phyloP scores from a whole-genome alignment of 2,329 filamentous ascomycete species.

The Arachnopeziza araneosa region DNA sequence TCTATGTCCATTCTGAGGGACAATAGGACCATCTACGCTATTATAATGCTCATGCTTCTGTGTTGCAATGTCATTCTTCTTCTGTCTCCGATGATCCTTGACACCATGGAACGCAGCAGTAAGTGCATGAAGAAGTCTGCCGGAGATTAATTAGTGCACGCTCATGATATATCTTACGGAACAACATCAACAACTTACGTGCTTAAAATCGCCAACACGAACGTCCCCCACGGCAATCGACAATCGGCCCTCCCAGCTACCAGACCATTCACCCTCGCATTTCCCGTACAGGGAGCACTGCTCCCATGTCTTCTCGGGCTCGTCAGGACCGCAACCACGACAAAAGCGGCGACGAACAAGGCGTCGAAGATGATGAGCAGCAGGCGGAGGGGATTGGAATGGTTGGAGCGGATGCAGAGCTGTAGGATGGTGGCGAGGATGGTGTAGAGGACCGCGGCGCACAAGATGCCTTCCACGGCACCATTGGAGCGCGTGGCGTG shows the following conservation, averaged over 20 bases:
- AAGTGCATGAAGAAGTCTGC: constrained; percentile 37
- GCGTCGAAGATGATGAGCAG: constrained; percentile 37
- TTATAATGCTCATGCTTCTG: neutral
- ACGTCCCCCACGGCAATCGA: constrained; percentile 38
- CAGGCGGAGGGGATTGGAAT: constrained; percentile 32
- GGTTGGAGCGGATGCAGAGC: constrained; percentile 31
- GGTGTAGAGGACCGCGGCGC: constrained; percentile 39
- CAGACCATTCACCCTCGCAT: constrained; percentile 17
- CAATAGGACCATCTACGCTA: neutral
- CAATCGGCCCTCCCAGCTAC: constrained; percentile 27
- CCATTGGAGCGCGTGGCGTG: constrained; percentile 32
- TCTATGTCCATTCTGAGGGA: neutral
- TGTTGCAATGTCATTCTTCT: neutral
- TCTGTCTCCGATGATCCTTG: constrained; percentile 10
- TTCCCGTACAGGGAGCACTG: constrained; percentile 30
- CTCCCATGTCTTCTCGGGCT: constrained; percentile 31
- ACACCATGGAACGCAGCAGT: constrained; percentile 38
- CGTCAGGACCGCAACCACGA: constrained; percentile 38
- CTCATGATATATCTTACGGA: neutral
- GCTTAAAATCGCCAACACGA: constrained; percentile 39
- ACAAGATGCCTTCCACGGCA: constrained; percentile 40
- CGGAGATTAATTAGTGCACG: neutral
- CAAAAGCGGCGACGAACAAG: constrained; percentile 38
- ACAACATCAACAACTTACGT: constrained; percentile 33
- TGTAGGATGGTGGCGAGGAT: constrained; percentile 33